Conservation (phyloP, 2,329 filamentous ascomycete species). For the Cladosporium sp. region DNA sequence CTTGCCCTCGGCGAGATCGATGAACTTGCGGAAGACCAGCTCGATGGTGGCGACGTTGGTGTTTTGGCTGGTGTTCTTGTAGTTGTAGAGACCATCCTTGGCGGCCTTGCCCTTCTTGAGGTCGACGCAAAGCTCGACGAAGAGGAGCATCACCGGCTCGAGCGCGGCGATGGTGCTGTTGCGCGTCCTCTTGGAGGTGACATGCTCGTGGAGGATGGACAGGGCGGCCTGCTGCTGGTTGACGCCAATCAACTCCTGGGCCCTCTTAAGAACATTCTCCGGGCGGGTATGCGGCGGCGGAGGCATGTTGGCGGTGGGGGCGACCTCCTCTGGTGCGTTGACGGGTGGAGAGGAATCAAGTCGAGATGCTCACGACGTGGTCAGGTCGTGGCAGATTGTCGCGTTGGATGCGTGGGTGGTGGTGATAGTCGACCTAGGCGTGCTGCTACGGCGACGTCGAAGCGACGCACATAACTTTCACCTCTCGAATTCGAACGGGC, state of each 20-base stretch:
- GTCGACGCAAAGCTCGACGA: conserved; percentile 95
- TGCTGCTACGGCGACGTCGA: neutral
- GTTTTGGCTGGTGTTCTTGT: conserved; percentile 99
- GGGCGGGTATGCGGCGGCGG: conserved; percentile 96
- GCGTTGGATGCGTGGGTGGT: conserved; percentile 3
- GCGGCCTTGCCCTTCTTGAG: conserved; percentile 97
- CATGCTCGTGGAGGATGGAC: conserved; percentile 96
- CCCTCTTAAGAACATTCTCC: conserved; percentile 98
- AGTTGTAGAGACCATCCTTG: conserved; percentile 98
- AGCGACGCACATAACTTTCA: neutral
- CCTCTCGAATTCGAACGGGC: too few relatives aligned
- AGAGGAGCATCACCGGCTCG: conserved; percentile 97
- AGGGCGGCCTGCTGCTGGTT: conserved; percentile 89
- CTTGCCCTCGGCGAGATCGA: conserved; percentile 93
- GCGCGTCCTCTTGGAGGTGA: conserved; percentile 95
- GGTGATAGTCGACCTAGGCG: conserved; percentile 6
- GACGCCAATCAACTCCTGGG: conserved; percentile 97
- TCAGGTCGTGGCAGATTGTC: conserved; percentile 13
- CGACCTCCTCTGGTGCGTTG: conserved; percentile 12
- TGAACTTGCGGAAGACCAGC: conserved; percentile 95
- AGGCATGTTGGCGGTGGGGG: conserved; percentile 75
- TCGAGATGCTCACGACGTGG: conserved; percentile 12
- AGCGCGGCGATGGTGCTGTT: conserved; percentile 95
- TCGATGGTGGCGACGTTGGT: conserved; percentile 98
- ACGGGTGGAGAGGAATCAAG: conserved; percentile 7